These are phyloP conservation scores for Neurospora sp. DNA, from an alignment of 2,329 filamentous ascomycete species.

Conservation along the genomic window DNA sequence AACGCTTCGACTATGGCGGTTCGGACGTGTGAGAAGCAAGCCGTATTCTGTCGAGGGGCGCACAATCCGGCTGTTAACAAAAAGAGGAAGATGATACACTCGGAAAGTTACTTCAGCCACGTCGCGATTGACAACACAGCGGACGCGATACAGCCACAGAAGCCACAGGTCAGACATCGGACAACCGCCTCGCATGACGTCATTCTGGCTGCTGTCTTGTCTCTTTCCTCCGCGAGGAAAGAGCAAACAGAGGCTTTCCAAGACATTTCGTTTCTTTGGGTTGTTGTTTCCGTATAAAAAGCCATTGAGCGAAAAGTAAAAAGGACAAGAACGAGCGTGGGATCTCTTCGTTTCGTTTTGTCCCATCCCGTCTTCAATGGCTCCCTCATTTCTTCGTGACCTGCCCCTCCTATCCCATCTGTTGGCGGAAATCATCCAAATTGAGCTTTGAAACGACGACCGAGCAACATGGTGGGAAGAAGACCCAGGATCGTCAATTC, in stretches of 20 bases:
- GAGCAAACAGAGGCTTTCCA: background rate
- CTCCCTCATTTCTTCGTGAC: background rate
- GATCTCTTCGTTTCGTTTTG: background rate
- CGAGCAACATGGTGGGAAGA: constrained; percentile 1
- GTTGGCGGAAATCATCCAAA: background rate
- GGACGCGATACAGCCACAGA: too few species aligned
- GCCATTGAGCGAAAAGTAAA: background rate
- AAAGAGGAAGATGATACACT: too few species aligned
- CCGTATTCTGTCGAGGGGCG: too few species aligned
- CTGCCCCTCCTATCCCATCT: background rate
- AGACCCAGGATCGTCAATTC: background rate
- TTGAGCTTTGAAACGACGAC: background rate
- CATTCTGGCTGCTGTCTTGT: background rate
- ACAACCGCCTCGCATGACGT: background rate
- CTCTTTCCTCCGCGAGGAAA: background rate
- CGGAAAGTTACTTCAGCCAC: too few species aligned
- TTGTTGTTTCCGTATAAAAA: background rate
- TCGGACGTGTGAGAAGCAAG: too few species aligned
- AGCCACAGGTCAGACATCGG: background rate
- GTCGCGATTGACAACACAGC: too few species aligned
- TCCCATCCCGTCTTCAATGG: background rate
- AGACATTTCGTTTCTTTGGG: background rate
- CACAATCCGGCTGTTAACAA: too few species aligned
- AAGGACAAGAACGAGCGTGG: background rate
- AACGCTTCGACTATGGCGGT: too few species aligned